A percentile compares a stretch with the other conserved stretches of the same genome.
Conservation (phyloP, 2,329 filamentous ascomycete genomes). For the Aspergillus sp. region DNA sequence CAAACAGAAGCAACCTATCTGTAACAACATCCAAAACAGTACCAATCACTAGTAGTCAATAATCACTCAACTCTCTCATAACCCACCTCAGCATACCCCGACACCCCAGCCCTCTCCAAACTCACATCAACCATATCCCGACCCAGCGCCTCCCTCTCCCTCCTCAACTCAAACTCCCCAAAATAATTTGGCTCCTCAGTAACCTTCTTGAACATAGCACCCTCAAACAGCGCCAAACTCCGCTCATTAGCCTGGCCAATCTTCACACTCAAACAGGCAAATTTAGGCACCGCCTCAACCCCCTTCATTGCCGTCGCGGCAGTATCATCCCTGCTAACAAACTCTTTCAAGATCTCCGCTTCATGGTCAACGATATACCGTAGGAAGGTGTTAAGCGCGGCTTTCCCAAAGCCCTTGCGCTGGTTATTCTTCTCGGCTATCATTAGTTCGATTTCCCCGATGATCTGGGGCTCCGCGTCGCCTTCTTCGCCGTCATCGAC, state of each 20-base stretch:
- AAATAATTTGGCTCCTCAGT: slow-evolving; percentile 62
- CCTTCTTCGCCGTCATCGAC: slow-evolving; percentile 55
- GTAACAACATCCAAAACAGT: background rate
- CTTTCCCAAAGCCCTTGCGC: slow-evolving; percentile 64
- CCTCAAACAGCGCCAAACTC: slow-evolving; percentile 63
- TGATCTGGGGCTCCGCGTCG: slow-evolving; percentile 34
- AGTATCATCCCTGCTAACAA: slow-evolving; percentile 30
- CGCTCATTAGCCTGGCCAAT: slow-evolving; percentile 59
- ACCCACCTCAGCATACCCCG: slow-evolving; percentile 39
- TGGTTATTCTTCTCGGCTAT: slow-evolving; percentile 64
- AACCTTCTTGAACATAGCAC: slow-evolving; percentile 57
- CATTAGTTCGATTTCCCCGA: slow-evolving; percentile 87
- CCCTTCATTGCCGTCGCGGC: slow-evolving; percentile 13
- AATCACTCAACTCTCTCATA: slow-evolving; percentile 31
- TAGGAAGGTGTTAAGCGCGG: slow-evolving; percentile 68
- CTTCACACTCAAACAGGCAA: slow-evolving; percentile 59
- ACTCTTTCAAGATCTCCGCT: slow-evolving; percentile 59
- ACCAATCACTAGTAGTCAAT: background rate
- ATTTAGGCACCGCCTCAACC: slow-evolving; percentile 10
- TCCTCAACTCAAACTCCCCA: slow-evolving; percentile 64
- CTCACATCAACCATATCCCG: slow-evolving; percentile 27
- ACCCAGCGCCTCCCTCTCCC: slow-evolving; percentile 34
- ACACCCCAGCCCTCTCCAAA: slow-evolving; percentile 35
- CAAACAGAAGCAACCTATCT: background rate
- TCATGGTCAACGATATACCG: slow-evolving; percentile 64